Percentiles rank a stretch among this genome's conserved stretches.
phyloP scores from a whole-genome alignment of 2,329 filamentous ascomycete genomes.

The Paraphoma sp. region DNA sequence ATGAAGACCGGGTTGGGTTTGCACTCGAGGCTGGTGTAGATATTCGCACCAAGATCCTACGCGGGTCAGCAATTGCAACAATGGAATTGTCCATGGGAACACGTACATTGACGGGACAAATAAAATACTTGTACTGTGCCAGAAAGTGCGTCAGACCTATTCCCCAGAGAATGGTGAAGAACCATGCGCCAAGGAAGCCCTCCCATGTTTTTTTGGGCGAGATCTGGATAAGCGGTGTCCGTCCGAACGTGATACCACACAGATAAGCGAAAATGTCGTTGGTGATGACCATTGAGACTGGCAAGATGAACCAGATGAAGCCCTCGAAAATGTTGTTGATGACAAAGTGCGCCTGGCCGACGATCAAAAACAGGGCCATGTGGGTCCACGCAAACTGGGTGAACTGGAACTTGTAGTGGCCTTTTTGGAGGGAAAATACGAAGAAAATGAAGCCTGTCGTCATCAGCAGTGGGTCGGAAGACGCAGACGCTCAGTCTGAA shows the following conservation, averaged over 20 bases:
- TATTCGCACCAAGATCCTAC: slow-evolving; percentile 85
- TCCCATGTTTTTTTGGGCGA: slow-evolving; percentile 99
- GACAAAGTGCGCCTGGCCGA: slow-evolving; percentile 97
- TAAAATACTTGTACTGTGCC: slow-evolving; percentile 94
- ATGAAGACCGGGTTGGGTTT: slow-evolving; percentile 91
- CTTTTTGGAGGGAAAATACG: slow-evolving; percentile 90
- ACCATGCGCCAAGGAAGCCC: slow-evolving; percentile 94
- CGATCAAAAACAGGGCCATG: slow-evolving; percentile 97
- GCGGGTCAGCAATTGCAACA: slow-evolving; percentile 7
- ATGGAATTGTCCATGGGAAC: no score
- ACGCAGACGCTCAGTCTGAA: not conserved
- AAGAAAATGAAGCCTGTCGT: slow-evolving; percentile 92
- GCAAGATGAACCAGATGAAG: slow-evolving; percentile 99
- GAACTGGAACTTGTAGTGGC: slow-evolving; percentile 98
- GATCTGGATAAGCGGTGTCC: slow-evolving; percentile 95
- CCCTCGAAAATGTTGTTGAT: slow-evolving; percentile 99
- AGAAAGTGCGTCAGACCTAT: slow-evolving; percentile 82
- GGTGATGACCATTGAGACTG: slow-evolving; percentile 91
- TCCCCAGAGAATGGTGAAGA: slow-evolving; percentile 90
- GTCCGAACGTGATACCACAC: slow-evolving; percentile 94
- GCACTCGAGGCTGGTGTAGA: slow-evolving; percentile 90
- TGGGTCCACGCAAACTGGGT: slow-evolving; percentile 99
- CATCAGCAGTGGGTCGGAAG: slow-evolving; percentile 30
- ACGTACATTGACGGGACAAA: slow-evolving; percentile 87
- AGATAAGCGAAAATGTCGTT: slow-evolving; percentile 99